Conservation (phyloP, 345 rosid genomes). For the Salix caprea region DNA sequence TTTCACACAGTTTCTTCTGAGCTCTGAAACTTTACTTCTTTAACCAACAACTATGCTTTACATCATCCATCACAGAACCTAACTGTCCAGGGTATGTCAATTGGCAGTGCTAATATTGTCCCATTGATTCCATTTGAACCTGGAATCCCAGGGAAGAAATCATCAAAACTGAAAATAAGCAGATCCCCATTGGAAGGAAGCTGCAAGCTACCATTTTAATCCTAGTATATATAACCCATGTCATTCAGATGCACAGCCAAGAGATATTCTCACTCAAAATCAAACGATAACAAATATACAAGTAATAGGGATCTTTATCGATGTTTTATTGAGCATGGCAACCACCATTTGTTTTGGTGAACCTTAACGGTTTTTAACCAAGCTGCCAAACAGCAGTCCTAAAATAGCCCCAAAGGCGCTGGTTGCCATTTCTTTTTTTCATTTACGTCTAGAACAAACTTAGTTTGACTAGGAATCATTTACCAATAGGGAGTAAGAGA, state of each 20-base stretch:
- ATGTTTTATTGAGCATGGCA: background rate
- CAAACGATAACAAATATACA: background rate
- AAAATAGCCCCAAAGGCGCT: background rate
- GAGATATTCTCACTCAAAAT: background rate
- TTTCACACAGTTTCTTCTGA: background rate
- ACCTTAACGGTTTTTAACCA: background rate
- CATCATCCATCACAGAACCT: background rate
- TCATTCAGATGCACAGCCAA: background rate
- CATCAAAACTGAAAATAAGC: background rate
- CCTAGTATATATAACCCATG: background rate
- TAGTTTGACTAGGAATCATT: background rate
- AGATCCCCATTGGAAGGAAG: background rate
- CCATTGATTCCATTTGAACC: background rate
- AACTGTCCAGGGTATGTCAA: background rate
- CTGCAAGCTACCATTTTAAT: background rate
- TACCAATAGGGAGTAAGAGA: background rate
- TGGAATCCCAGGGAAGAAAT: conserved; percentile 6
- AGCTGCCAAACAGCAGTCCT: background rate
- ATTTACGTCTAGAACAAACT: background rate
- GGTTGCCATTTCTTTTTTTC: background rate
- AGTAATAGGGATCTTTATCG: background rate
- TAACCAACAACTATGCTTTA: background rate
- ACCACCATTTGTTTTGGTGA: background rate
- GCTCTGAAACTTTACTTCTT: background rate
- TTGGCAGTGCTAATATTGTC: background rate